Conservation (phyloP, 2,329 filamentous ascomycete genomes). For the Calonectria pauciramosa region DNA sequence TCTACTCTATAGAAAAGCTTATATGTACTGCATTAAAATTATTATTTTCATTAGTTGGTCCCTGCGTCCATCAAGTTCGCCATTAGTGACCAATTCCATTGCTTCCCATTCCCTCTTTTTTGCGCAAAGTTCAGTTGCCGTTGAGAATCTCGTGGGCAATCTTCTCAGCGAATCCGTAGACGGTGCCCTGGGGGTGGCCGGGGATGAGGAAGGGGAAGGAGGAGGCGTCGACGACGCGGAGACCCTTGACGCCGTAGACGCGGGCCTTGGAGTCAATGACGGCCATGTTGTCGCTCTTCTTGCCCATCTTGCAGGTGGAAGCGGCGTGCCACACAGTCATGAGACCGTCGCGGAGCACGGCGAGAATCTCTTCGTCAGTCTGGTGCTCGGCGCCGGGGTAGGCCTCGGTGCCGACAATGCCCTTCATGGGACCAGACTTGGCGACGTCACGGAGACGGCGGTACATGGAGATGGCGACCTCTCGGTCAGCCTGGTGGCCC, state of each 20-base stretch:
- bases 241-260: conserved; percentile 47
- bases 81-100: not conserved
- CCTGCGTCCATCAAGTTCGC: not conserved
- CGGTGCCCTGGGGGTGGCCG: conserved; percentile 42
- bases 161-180: conserved; percentile 44
- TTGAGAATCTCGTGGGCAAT: conserved; percentile 37
- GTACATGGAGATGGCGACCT: conserved; percentile 52
- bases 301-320: conserved; percentile 45
- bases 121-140: not conserved
- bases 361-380: conserved; percentile 13
- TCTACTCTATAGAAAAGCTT: not conserved
- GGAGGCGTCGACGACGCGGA: conserved; percentile 50
- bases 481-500: conserved; percentile 55
- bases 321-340: conserved; percentile 22
- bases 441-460: conserved; percentile 56
- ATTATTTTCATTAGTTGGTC: not conserved
- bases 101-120: not conserved
- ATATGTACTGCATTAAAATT: not conserved
- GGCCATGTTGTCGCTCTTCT: conserved; percentile 44
- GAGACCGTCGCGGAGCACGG: not conserved
- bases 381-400: conserved; percentile 26
- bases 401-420: not conserved
- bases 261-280: conserved; percentile 49
- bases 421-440: conserved; percentile 25
- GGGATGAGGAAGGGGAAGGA: conserved; percentile 45